Evolutionary conservation across 192 early-diverging fungal genomes (phyloP).

Genomic region (Geosiphon pyriformis): DNA sequence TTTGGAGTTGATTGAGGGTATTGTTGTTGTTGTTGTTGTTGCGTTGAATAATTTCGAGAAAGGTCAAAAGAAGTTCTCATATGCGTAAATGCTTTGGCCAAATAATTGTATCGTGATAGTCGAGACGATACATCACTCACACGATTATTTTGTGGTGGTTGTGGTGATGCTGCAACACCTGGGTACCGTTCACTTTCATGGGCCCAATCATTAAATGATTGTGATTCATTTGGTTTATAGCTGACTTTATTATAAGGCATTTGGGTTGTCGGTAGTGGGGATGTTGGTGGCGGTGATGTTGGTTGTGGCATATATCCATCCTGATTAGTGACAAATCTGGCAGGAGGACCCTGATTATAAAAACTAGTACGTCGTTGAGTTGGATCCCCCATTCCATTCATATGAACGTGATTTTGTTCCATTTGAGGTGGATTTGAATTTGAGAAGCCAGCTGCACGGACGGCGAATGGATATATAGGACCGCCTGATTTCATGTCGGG

Average conservation of each 20-base stretch:
- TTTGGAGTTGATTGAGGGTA: neutral
- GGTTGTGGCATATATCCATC: neutral
- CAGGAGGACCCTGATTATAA: neutral
- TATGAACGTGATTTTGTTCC: neutral
- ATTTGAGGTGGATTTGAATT: neutral
- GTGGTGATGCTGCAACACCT: neutral
- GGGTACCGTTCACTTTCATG: neutral
- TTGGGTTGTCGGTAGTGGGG: too few relatives aligned
- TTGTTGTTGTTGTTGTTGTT: neutral
- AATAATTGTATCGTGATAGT: slow-evolving; percentile 37
- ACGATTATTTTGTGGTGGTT: neutral
- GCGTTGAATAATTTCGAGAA: neutral
- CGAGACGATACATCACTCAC: slow-evolving; percentile 26
- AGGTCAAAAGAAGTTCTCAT: slow-evolving; percentile 27
- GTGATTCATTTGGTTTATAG: neutral
- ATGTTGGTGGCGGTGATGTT: too few relatives aligned
- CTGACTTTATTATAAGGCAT: neutral
- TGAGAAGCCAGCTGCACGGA: neutral
- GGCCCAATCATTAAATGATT: neutral
- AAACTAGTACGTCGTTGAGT: neutral
- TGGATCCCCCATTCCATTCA: neutral
- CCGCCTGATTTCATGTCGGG: neutral
- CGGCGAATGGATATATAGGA: neutral
- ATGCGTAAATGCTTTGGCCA: slow-evolving; percentile 36
- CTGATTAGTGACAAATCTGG: neutral